Base-by-base conservation (phyloP, 2,329 filamentous ascomycete species). In the Aspergillus sp. region DNA sequence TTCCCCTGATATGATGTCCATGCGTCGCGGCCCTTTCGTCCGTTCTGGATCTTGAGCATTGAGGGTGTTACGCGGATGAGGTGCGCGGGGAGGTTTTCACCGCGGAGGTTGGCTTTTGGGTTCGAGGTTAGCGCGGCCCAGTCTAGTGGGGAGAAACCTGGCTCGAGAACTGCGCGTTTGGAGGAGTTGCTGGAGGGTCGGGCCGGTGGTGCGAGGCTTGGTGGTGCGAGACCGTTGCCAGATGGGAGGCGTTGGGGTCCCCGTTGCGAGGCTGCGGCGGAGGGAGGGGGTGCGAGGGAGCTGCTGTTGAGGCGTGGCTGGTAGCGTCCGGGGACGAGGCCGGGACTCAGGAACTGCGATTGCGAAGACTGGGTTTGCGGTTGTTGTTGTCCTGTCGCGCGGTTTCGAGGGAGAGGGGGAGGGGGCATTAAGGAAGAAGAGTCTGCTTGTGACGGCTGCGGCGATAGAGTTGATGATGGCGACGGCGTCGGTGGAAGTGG, bases 71-170 rank as follows among this genome's bases (percentile, higher is more conserved):
- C 89, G 41, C 86, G 83, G 71, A 75, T 82, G 76, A 49, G 78
- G 58, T 51, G 86, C 55, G 70, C 61, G 0, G 82, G 69, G 10
- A 72, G 55, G 44, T 68, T 64, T 45, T 61, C 63, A 35, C 81
- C 81, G n/a, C 86, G 84, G 22, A 90, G 80, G 53, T 89, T 84
- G 25, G 80, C 74, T 25, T 71, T 72, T 9, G 84, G 82, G 43
- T 76, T 71, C 17, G 77, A 75, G 1, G 82, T 80, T 1, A 95
- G 79, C 5, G 85, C 83, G 10, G 93, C 93, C 93, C 93, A 98
- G 78, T 98, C 93, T 10, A 98, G 82, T 0, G 93, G 91, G 2
- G 89, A 95, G 74, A 91, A 90, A 27, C 93, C 91, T 0, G 93
- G 93, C n/a, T 83, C 80, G 4, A 98, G 81, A 7, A 85, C 76